Evolutionary conservation across 2,329 filamentous ascomycete genomes (phyloP), one percentile per base, ranked within the genome.

Genomic region (Zymoseptoria brevis): DNA sequence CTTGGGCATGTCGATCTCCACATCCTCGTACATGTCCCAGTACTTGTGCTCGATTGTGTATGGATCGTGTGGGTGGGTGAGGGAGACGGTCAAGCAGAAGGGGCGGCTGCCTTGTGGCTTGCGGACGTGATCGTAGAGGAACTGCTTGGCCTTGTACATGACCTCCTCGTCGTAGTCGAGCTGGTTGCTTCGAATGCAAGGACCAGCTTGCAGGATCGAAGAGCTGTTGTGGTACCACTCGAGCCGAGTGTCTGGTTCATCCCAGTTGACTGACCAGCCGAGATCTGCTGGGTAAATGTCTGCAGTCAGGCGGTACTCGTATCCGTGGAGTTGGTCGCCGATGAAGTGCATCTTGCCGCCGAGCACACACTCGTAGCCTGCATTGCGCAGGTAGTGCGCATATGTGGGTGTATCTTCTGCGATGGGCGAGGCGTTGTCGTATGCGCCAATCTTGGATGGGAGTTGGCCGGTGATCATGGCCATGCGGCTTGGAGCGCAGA

Each of bases 341-440:
- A 95, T 88, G 73, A 96, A 96, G 76, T 96, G 92, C 92, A 96
- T 96, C 81, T 96, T 96, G 63, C 92, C 92, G 4, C 92, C 90
- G 67, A 96, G 80, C 5, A 88, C 89, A 11, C 92, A 96, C 75
- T 96, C 89, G 71, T 96, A 96, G 56, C 90, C 90, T 68, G 87
- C 85, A 50, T 84, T 81, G 54, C 92, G 88, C 57, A 96, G 80
- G 75, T 96, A 96, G 75, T 96, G 92, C 8, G 92, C 90, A 71
- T 95, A 96, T 1, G 92, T 96, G 13, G 91, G 92, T 29, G 89
- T 84, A 67, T 96, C 90, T 58, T 89, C 89, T 58, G 84, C 81
- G 68, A 96, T 87, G 66, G 91, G 88, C 35, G 88, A 86, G 51
- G 91, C 92, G 71, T 96, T 96, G 78, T 96, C 92, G 74, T 89